phyloP scores from a whole-genome alignment of 2,329 filamentous ascomycete species.

The Cladosporium oxysporum region DNA sequence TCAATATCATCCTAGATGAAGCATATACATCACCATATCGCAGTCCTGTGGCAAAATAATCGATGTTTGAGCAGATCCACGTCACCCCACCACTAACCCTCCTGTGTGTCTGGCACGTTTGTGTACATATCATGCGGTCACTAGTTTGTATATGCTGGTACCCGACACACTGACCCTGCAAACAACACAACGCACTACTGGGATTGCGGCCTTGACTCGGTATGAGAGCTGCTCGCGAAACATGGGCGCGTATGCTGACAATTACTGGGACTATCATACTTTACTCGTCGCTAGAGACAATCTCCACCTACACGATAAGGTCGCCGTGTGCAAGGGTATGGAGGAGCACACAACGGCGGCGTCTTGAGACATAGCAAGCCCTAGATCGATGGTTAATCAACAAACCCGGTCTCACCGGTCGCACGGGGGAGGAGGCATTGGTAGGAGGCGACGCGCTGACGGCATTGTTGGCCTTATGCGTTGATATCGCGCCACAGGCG shows the following conservation, averaged over 20 bases:
- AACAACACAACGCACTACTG: not conserved
- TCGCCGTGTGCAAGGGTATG: not conserved
- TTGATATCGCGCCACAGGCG: not conserved
- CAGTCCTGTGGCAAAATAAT: not conserved
- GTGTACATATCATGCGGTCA: not conserved
- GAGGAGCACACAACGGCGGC: not conserved
- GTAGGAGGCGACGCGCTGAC: not conserved
- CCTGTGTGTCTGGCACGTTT: rapidly evolving
- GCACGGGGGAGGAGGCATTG: not conserved
- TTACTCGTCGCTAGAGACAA: not conserved
- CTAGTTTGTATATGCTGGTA: not conserved
- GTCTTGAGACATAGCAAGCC: not conserved
- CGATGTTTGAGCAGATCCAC: not conserved
- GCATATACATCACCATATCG: not conserved
- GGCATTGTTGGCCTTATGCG: not conserved
- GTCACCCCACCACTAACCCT: not conserved
- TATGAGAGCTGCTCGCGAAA: not conserved
- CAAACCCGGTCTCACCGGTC: not conserved
- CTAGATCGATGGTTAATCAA: not conserved
- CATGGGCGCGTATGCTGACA: not conserved
- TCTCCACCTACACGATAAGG: not conserved
- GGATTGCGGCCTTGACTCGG: not conserved
- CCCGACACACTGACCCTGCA: too few species aligned
- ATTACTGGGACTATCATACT: not conserved
- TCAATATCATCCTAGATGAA: not conserved